Conservation (phyloP, 352 stramenopile genomes). For the Pythium guiyangense region DNA sequence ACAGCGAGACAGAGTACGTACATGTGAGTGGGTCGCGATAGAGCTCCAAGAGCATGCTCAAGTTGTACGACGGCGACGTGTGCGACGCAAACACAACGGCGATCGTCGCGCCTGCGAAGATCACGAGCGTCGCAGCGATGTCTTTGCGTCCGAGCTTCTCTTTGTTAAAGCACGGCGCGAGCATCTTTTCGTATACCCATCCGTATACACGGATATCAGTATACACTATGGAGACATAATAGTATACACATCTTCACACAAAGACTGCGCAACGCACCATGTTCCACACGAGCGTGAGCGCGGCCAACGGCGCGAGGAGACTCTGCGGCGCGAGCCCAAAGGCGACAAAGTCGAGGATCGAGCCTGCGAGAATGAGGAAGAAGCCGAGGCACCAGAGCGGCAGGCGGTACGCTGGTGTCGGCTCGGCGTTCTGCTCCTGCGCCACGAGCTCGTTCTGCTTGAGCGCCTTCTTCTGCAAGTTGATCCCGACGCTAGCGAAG, state of each 20-base stretch:
- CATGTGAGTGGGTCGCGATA: conserved; percentile 73
- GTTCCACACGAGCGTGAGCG: conserved; percentile 91
- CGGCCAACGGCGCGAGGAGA: conserved; percentile 79
- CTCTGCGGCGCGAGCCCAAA: conserved; percentile 89
- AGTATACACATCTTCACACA: not conserved
- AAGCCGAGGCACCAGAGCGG: conserved; percentile 86
- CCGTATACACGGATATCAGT: too few relatives aligned
- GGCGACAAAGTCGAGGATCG: conserved; percentile 88
- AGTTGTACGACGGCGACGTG: conserved; percentile 77
- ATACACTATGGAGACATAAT: not conserved
- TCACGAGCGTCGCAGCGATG: conserved; percentile 74
- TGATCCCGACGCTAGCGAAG: conserved; percentile 78
- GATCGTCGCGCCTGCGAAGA: conserved; percentile 79
- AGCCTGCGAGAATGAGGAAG: conserved; percentile 72
- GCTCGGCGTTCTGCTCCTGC: conserved; percentile 39
- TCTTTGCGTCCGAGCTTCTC: conserved; percentile 81
- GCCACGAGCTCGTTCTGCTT: conserved; percentile 76
- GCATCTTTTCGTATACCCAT: conserved; percentile 30
- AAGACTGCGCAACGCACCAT: conserved; percentile 38
- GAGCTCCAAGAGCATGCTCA: conserved; percentile 71
- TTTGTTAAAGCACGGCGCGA: conserved; percentile 85
- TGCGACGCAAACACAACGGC: conserved; percentile 82
- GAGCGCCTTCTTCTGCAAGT: conserved; percentile 81
- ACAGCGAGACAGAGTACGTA: conserved; percentile 8
- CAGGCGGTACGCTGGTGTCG: conserved; percentile 60